These are phyloP conservation scores for Fusarium mundagurra DNA, from an alignment of 2,329 filamentous ascomycete genomes.

Conservation along the genomic window DNA sequence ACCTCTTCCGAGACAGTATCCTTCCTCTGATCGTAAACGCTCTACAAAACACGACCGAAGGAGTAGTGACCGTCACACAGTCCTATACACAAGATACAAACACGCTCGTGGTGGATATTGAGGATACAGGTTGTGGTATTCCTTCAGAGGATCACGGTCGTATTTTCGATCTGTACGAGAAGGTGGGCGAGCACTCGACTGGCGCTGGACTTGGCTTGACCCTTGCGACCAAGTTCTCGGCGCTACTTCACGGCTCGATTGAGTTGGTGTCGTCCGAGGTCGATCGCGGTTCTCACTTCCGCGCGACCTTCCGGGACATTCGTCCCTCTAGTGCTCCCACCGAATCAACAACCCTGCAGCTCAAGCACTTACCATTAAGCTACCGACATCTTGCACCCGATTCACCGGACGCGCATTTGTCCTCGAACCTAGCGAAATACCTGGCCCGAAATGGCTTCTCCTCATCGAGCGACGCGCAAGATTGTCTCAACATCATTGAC, in stretches of 20 bases:
- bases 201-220: constrained; percentile 56
- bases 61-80: constrained; percentile 49
- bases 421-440: constrained; percentile 3
- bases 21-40: constrained; percentile 55
- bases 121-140: constrained; percentile 56
- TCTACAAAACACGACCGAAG: constrained; percentile 51
- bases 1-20: constrained; percentile 54
- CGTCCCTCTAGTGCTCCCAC: neutral
- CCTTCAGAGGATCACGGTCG: constrained; percentile 45
- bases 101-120: constrained; percentile 50
- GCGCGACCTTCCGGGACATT: constrained; percentile 31
- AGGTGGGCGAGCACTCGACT: constrained; percentile 49
- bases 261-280: constrained; percentile 49
- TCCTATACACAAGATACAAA: constrained; percentile 44
- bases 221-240: constrained; percentile 53
- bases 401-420: neutral
- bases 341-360: neutral
- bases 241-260: constrained; percentile 51
- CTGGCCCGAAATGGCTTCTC: constrained; percentile 6
- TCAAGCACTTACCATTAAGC: neutral
- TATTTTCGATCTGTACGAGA: constrained; percentile 57
- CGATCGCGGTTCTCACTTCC: constrained; percentile 53
- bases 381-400: constrained; percentile 1
- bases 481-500: constrained; percentile 28
- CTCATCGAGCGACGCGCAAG: neutral